These are phyloP conservation scores for Ajuga chamaepitys DNA, from an alignment of 257 asterid genomes.

Conservation along the genomic window DNA sequence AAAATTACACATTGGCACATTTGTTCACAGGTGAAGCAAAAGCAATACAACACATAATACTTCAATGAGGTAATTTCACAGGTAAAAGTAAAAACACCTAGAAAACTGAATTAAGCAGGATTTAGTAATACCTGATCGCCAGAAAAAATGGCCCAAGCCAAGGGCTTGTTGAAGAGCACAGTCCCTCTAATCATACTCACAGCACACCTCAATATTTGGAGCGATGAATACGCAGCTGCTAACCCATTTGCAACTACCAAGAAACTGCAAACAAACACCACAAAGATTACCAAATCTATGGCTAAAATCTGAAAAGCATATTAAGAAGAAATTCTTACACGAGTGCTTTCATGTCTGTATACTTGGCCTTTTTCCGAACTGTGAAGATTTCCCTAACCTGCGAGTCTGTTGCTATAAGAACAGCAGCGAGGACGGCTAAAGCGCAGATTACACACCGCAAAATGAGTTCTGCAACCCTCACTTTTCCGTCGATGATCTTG, in stretches of 20 bases:
- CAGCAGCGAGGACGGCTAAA: slow-evolving; percentile 59
- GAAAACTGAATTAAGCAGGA: neutral
- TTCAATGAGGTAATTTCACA: neutral
- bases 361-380: slow-evolving; percentile 72
- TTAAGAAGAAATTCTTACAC: slow-evolving; percentile 46
- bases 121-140: slow-evolving; percentile 75
- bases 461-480: slow-evolving; percentile 58
- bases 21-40: neutral
- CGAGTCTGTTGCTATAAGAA: slow-evolving; percentile 67
- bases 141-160: slow-evolving; percentile 98
- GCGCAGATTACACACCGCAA: slow-evolving; percentile 67
- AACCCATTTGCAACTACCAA: slow-evolving; percentile 72
- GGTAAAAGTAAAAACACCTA: neutral
- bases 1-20: neutral
- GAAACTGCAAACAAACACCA: slow-evolving; percentile 45
- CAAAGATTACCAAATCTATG: neutral
- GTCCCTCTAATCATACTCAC: slow-evolving; percentile 70
- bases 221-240: slow-evolving; percentile 81
- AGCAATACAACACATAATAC: neutral
- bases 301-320: neutral
- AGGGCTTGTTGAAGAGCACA: slow-evolving; percentile 77
- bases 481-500: slow-evolving; percentile 66
- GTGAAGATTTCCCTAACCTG: slow-evolving; percentile 83
- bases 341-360: slow-evolving; percentile 89
- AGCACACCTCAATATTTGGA: slow-evolving; percentile 74